Conservation (phyloP, 129 eudicot species). For the Pittosporum tobira region DNA sequence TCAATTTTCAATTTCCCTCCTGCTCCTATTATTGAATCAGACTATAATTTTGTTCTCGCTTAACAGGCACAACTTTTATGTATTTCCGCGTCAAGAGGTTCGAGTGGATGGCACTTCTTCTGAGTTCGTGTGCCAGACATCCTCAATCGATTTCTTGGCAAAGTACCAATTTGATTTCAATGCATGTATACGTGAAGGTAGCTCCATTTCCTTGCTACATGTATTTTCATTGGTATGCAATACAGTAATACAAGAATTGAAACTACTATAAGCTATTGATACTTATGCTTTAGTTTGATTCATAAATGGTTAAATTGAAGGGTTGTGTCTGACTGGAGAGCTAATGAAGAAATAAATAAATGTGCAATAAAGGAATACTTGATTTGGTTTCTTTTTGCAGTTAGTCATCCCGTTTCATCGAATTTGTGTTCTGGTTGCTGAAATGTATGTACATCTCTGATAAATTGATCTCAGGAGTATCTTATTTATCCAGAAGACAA, state of each 20-base stretch:
- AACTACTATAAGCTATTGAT: neutral
- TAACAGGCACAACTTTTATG: constrained; percentile 76
- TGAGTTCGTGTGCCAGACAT: constrained; percentile 87
- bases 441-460: too few relatives aligned
- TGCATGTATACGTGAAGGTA: constrained; percentile 72
- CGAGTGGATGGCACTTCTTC: constrained; percentile 32
- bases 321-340: too few relatives aligned
- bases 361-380: too few relatives aligned
- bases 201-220: neutral
- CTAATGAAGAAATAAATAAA: too few relatives aligned
- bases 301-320: neutral
- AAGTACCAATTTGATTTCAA: constrained; percentile 90
- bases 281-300: neutral
- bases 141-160: constrained; percentile 88
- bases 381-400: too few relatives aligned
- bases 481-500: constrained; percentile 96
- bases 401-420: too few relatives aligned
- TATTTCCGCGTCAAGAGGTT: constrained; percentile 85
- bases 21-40: neutral
- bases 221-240: neutral
- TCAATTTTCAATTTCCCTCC: neutral
- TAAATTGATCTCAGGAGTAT: constrained; percentile 96
- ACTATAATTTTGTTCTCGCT: neutral
- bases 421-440: too few relatives aligned
- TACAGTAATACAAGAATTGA: neutral